phyloP scores from a whole-genome alignment of 2,329 filamentous ascomycete species.

The Chaetomium sp. region DNA sequence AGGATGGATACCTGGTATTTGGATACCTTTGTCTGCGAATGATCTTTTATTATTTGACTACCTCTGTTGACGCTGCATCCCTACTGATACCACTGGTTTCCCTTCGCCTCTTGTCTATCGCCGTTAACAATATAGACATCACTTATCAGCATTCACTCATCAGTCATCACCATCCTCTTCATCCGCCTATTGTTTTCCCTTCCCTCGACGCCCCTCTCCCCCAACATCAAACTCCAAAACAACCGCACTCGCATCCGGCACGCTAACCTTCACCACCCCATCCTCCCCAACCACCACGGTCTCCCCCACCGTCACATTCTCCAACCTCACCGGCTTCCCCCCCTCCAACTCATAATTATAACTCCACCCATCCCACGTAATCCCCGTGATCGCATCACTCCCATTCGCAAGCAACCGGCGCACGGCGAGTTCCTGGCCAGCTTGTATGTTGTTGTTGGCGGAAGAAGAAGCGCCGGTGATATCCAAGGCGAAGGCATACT shows the following conservation, averaged over 20 bases:
- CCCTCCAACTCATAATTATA: slow-evolving; percentile 54
- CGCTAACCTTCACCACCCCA: slow-evolving; percentile 24
- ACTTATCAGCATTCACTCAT: not conserved
- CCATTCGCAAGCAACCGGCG: slow-evolving; percentile 53
- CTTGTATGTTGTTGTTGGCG: too few species aligned
- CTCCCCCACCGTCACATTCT: slow-evolving; percentile 46
- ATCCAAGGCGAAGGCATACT: slow-evolving; percentile 16
- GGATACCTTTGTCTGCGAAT: too few species aligned
- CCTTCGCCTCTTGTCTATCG: not conserved
- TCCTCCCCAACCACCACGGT: slow-evolving; percentile 26
- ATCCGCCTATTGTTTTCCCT: not conserved
- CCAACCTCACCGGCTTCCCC: slow-evolving; percentile 46
- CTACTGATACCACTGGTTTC: too few species aligned
- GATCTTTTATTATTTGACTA: too few species aligned
- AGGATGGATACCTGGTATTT: too few species aligned
- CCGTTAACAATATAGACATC: not conserved
- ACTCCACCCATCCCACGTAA: slow-evolving; percentile 55
- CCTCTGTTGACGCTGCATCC: too few species aligned
- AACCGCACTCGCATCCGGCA: slow-evolving; percentile 38
- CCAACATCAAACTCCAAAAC: slow-evolving; percentile 11
- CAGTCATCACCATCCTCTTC: not conserved
- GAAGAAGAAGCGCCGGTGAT: too few species aligned
- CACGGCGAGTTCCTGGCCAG: slow-evolving; percentile 9
- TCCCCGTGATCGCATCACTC: slow-evolving; percentile 55
- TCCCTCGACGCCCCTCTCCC: not conserved